These are phyloP conservation scores for Rhizopogon rudus DNA, from an alignment of 768 basidiomycete genomes.

Conservation along the genomic window DNA sequence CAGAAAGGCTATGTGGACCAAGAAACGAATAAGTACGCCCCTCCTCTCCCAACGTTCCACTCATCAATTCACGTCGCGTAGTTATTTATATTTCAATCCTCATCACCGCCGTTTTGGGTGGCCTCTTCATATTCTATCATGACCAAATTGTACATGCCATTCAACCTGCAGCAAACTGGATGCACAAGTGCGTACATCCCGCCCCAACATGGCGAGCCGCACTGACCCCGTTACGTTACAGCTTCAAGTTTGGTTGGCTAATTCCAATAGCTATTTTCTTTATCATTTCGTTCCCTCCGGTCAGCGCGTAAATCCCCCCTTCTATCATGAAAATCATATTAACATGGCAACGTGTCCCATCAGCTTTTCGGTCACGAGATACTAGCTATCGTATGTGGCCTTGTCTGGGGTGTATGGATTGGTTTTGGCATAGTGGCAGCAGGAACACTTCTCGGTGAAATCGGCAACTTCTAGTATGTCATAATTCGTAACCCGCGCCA, in stretches of 20 bases:
- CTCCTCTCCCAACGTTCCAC: not conserved
- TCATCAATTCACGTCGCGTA: slow-evolving; percentile 6
- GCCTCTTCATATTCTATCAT: slow-evolving; percentile 59
- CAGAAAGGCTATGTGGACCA: slow-evolving; percentile 50
- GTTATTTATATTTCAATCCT: slow-evolving; percentile 47
- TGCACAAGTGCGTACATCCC: slow-evolving; percentile 30
- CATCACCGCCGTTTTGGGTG: slow-evolving; percentile 43
- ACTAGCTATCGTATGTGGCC: slow-evolving; percentile 79
- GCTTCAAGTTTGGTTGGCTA: slow-evolving; percentile 57
- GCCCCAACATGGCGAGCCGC: not conserved
- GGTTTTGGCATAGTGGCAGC: slow-evolving; percentile 86
- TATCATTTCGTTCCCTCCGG: slow-evolving; percentile 83
- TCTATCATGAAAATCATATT: not conserved
- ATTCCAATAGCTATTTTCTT: slow-evolving; percentile 82
- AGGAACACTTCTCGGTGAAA: slow-evolving; percentile 80
- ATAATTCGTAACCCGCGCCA: not conserved
- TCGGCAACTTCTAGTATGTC: slow-evolving; percentile 82
- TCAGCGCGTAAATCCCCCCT: slow-evolving; percentile 24
- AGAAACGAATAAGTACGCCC: slow-evolving; percentile 51
- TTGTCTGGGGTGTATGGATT: slow-evolving; percentile 85
- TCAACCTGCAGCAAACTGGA: slow-evolving; percentile 41
- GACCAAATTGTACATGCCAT: slow-evolving; percentile 48
- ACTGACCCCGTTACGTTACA: slow-evolving; percentile 16
- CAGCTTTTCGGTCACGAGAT: slow-evolving; percentile 92
- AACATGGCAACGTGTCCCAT: slow-evolving; percentile 6